These are phyloP conservation scores for Micromonas commoda DNA, from an alignment of 139 green algal species.

Conservation along the genomic window DNA sequence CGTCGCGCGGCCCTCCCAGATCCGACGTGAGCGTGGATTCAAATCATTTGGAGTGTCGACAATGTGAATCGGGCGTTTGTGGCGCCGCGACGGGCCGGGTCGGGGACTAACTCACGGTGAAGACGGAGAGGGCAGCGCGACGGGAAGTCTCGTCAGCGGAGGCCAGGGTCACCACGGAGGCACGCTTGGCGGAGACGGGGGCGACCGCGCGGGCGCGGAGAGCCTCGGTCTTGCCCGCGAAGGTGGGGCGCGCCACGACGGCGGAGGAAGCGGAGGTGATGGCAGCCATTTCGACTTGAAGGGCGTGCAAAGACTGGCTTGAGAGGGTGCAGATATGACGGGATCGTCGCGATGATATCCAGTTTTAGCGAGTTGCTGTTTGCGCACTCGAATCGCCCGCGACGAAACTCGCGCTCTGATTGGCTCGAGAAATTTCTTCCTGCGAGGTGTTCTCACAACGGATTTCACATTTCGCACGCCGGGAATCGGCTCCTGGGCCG, in stretches of 20 bases:
- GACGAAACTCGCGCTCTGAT: neutral
- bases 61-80: neutral
- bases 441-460: no score
- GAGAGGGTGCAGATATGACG: neutral
- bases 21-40: no score
- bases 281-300: conserved; percentile 2
- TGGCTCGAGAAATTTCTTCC: no score
- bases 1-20: no score
- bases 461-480: no score
- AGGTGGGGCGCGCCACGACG: neutral
- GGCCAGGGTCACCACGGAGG: conserved; percentile 11
- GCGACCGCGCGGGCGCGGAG: neutral
- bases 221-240: neutral
- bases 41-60: no score
- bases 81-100: neutral
- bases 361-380: no score
- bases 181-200: neutral
- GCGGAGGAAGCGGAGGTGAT: neutral
- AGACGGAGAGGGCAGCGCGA: neutral
- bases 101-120: conserved; percentile 7
- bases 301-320: neutral
- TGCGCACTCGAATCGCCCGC: no score
- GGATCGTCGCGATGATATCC: no score
- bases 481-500: no score
- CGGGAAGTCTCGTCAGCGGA: conserved; percentile 5